Base-by-base conservation (phyloP, 768 basidiomycete genomes). In the Auriculariales sp. region DNA sequence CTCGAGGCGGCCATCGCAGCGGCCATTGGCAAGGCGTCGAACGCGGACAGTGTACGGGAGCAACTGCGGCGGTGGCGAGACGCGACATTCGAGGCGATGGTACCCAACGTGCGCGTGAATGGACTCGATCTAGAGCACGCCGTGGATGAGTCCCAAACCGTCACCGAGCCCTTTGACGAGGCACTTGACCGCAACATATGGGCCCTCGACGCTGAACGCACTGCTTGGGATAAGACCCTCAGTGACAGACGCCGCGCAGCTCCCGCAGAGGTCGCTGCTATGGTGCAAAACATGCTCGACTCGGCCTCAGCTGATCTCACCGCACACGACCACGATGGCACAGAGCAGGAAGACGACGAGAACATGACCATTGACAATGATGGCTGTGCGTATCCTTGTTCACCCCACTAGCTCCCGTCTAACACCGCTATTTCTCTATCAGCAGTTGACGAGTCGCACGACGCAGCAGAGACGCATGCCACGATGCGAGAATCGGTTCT, bases 81-180 rank as follows among this genome's bases (percentile, higher is more conserved):
- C 22, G 64, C 65, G 17, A 73, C 79, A 15, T 81, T 86, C 54
- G 67, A 66, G 30, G 71, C 78, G 48, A 74, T 81, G 0, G 73
- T 77, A 53, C 73, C 77, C 3, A 92, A 91, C 63, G 62, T 92
- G 19, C 77, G 83, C 28, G 73, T 91, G 9, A 89, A 90, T 58
- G 88, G 88, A 25, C 79, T 81, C 48, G 79, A 81, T 53, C 77
- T 78, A 54, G 84, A 84, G 56, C 71, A 78, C 3, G 64, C 79
- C n/a, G 71, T 72, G 19, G 68, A 72, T 17, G 69, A 71, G 48
- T 64, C 46, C 24, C 14, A 15, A n/a, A 22, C 53, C 82, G 79
- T 79, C 36, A 76, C 78, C 55, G 86, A 91, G 58, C 73, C 78
- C 2, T 94, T 91, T 61, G 88, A 94, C 58, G 89, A 94, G 63